Percentiles rank a stretch among this genome's conserved stretches.
These are phyloP conservation scores for Eudorina sp. DNA, from an alignment of 139 green algal species.

Conservation along the genomic window DNA sequence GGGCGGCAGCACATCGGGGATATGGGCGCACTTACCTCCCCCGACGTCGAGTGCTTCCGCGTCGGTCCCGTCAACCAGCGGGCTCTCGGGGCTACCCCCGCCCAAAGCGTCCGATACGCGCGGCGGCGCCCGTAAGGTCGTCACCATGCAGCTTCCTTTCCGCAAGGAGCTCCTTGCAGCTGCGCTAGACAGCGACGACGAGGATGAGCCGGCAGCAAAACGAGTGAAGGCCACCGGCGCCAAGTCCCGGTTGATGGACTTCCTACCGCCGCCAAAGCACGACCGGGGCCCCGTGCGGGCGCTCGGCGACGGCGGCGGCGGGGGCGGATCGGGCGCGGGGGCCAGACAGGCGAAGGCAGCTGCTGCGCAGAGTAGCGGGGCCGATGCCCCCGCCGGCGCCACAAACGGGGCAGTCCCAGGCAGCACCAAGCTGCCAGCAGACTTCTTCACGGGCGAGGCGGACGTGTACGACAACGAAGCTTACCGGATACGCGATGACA, in stretches of 20 bases:
- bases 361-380: neutral
- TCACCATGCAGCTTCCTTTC: slow-evolving; percentile 55
- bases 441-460: neutral
- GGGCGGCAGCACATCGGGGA: too few relatives aligned
- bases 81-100: neutral
- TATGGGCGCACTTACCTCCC: too few relatives aligned
- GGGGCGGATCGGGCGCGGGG: too few relatives aligned
- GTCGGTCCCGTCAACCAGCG: neutral
- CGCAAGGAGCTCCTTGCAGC: slow-evolving; percentile 57
- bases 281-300: slow-evolving; percentile 23
- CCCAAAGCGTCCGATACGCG: neutral
- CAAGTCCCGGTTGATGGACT: slow-evolving; percentile 63
- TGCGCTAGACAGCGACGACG: slow-evolving; percentile 54
- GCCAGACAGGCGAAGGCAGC: neutral
- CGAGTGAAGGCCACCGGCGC: neutral
- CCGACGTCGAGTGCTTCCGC: too few relatives aligned
- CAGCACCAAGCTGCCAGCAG: neutral
- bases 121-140: slow-evolving; percentile 36
- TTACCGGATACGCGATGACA: neutral
- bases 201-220: slow-evolving; percentile 56
- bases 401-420: too few relatives aligned
- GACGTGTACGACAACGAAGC: neutral
- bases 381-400: neutral
- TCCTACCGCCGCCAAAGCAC: slow-evolving; percentile 75
- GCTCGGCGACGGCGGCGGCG: too few relatives aligned